Conservation (phyloP, 257 asterid species). For the Misopates orontium region DNA sequence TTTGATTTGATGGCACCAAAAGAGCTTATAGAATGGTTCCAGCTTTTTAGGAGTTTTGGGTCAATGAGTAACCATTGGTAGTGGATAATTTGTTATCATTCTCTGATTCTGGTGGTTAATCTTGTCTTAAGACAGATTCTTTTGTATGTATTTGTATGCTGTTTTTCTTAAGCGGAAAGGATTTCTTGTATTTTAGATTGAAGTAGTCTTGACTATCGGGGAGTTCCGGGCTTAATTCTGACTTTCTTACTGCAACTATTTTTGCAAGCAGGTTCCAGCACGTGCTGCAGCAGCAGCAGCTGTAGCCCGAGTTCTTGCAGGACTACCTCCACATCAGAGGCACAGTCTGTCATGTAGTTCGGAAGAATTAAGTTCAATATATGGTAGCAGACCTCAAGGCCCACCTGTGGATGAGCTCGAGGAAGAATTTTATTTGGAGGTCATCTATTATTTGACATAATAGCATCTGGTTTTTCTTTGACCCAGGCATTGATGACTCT, state of each 20-base stretch:
- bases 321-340: conserved; percentile 91
- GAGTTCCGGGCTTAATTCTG: conserved; percentile 13
- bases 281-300: conserved; percentile 99
- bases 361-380: conserved; percentile 78
- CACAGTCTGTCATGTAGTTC: conserved; percentile 77
- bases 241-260: conserved; percentile 21
- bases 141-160: too few relatives aligned
- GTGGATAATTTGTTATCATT: too few relatives aligned
- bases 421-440: conserved; percentile 93
- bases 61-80: neutral
- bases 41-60: neutral
- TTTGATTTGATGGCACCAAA: conserved; percentile 7
- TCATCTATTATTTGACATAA: conserved; percentile 31
- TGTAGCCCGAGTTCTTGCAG: conserved; percentile 93
- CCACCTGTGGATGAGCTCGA: conserved; percentile 74
- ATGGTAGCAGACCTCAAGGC: conserved; percentile 65
- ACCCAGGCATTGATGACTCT: conserved; percentile 10
- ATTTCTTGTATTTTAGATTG: neutral
- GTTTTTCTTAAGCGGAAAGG: too few relatives aligned
- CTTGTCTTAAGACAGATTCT: too few relatives aligned
- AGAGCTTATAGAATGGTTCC: neutral
- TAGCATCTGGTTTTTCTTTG: conserved; percentile 23
- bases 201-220: conserved; percentile 5
- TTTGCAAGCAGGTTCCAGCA: conserved; percentile 76
- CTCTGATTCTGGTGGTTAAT: too few relatives aligned